Base-by-base conservation (phyloP, 169 alveolate genomes). In the Plasmodium falciparum region DNA sequence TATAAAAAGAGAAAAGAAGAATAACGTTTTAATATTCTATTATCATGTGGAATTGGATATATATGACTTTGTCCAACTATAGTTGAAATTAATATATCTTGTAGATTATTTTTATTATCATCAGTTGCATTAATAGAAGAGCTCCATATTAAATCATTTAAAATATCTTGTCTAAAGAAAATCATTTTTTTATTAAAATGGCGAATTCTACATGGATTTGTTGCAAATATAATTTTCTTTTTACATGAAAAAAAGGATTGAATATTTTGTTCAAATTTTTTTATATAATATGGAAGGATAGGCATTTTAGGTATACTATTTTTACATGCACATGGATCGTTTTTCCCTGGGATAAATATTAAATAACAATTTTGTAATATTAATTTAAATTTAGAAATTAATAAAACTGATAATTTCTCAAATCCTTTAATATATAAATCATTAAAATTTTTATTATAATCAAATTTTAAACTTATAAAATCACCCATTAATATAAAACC, bases 401-500 rank as follows among this genome's bases (percentile, higher is more conserved):
- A 47, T 69, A 85, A 20, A 54, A 56, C 29, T 9, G 91, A 85
- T 22, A 85, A 45, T n/a, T 85, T 73, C 15, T 85, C 91, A 85
- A 85, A 85, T 8, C 91, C 91, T 59, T 85, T 85, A n/a, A 73
- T 70, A 45, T 85, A 85, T n/a, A 73, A 29, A 54, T 62, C 71
- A 47, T 76, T 69, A 50, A 76, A 76, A 52, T 66, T 65, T 29
- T 61, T 85, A 22, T 85, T 72, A 45, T 85, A 72, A 9, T 85
- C 91, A 45, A 85, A 85, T 29, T 73, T 85, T 43, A 85, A 59
- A 43, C 91, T 85, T 20, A 56, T 62, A 71, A 93, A 93, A 69
- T 93, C 93, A 0, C 96, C 96, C 96, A 93, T 93, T 26, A 93
- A 74, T 26, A 93, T 80, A 67, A 93, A 92, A 0, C 96, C 96